Percentiles rank a stretch among this genome's conserved stretches.
Evolutionary conservation across 2,329 filamentous ascomycete genomes (phyloP).

Genomic region (Paecilomyces formosus): DNA sequence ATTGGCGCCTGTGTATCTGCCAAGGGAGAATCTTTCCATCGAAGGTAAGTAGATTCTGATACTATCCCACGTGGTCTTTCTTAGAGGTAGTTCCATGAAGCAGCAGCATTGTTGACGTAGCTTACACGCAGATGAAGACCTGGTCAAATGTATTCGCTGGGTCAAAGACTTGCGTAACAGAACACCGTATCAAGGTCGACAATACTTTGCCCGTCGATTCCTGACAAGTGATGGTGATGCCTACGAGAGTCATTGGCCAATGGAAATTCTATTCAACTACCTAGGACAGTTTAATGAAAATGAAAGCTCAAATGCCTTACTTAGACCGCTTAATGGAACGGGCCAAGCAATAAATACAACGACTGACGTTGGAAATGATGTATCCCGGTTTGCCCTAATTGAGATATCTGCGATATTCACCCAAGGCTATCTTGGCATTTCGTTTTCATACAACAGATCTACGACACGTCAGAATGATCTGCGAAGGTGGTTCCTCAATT

Average conservation of each 20-base stretch:
- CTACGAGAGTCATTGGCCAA: slow-evolving; percentile 6
- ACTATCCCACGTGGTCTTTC: neutral
- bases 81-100: neutral
- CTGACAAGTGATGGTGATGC: slow-evolving; percentile 20
- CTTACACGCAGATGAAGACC: neutral
- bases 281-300: slow-evolving; percentile 12
- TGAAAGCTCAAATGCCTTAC: slow-evolving; percentile 6
- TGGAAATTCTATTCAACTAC: slow-evolving; percentile 18
- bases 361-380: slow-evolving; percentile 5
- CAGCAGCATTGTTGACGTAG: neutral
- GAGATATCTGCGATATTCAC: slow-evolving; percentile 8
- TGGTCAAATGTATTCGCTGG: slow-evolving; percentile 6
- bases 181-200: slow-evolving; percentile 27
- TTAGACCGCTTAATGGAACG: slow-evolving; percentile 7
- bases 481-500: slow-evolving; percentile 6
- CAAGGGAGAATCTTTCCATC: neutral
- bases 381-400: slow-evolving; percentile 10
- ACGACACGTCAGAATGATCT: slow-evolving; percentile 6
- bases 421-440: slow-evolving; percentile 7
- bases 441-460: slow-evolving; percentile 6
- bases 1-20: slow-evolving; percentile 8
- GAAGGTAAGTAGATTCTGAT: neutral
- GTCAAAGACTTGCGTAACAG: slow-evolving; percentile 30
- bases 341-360: slow-evolving; percentile 3
- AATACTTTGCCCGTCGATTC: slow-evolving; percentile 32